Conservation (phyloP, 257 asterid genomes). For the Orobanche coerulescens region DNA sequence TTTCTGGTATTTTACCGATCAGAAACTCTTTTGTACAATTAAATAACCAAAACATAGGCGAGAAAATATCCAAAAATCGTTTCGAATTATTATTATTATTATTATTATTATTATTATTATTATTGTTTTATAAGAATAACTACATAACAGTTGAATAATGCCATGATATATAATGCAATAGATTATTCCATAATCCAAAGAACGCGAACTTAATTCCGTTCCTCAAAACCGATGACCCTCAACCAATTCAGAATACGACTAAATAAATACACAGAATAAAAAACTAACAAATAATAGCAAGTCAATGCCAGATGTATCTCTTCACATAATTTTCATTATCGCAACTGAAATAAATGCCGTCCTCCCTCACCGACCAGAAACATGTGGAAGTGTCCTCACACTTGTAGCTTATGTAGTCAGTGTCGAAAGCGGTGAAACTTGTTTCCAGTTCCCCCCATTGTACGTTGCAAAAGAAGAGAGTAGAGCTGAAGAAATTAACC, state of each 20-base stretch:
- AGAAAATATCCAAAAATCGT: too few relatives aligned
- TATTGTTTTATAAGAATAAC: too few relatives aligned
- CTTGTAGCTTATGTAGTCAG: conserved; percentile 27
- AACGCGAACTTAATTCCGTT: too few relatives aligned
- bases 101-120: too few relatives aligned
- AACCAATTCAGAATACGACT: background rate
- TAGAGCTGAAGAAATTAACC: conserved; percentile 36
- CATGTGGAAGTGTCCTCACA: conserved; percentile 42
- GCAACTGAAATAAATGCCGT: conserved; percentile 38
- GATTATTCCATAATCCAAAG: too few relatives aligned
- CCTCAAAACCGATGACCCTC: too few relatives aligned
- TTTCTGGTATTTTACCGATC: background rate
- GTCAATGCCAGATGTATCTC: conserved; percentile 19
- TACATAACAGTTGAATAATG: too few relatives aligned
- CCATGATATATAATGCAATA: too few relatives aligned
- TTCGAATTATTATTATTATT: background rate
- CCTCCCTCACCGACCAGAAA: conserved; percentile 37
- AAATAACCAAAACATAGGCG: too few relatives aligned
- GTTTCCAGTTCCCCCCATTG: conserved; percentile 25
- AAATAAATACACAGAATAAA: background rate
- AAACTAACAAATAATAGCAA: background rate
- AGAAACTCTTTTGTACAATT: too few relatives aligned
- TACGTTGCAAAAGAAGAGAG: conserved; percentile 32
- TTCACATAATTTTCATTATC: conserved; percentile 27
- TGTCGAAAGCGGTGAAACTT: conserved; percentile 29